A percentile compares a stretch with the other conserved stretches of the same genome.
Conservation (phyloP, 169 alveolate species). For the Plasmodium vinckei region DNA sequence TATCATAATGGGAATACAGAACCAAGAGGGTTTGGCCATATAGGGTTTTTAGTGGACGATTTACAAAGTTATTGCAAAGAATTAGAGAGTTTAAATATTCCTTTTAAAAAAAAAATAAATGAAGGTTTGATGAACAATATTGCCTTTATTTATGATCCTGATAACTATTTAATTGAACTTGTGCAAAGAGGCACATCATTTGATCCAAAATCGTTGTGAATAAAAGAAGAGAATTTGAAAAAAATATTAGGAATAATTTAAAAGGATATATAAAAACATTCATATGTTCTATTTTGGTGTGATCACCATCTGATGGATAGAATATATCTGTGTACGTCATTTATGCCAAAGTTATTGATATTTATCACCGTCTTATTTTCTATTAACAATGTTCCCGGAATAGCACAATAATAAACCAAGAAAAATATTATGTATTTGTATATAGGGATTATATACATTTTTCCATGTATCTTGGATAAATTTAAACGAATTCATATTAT, state of each 20-base stretch:
- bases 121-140: conserved; percentile 85
- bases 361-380: too few relatives aligned
- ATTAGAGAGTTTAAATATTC: conserved; percentile 68
- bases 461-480: too few relatives aligned
- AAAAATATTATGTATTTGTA: too few relatives aligned
- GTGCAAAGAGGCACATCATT: conserved; percentile 74
- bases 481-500: too few relatives aligned
- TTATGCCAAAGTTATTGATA: too few relatives aligned
- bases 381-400: too few relatives aligned
- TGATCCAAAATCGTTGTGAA: conserved; percentile 2
- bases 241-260: neutral
- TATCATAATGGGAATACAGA: conserved; percentile 82
- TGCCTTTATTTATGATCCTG: conserved; percentile 87
- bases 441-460: too few relatives aligned
- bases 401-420: too few relatives aligned
- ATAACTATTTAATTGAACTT: conserved; percentile 83
- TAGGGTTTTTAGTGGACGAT: conserved; percentile 84
- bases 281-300: too few relatives aligned
- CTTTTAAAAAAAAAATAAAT: conserved; percentile 77
- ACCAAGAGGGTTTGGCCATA: conserved; percentile 87
- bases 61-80: conserved; percentile 79
- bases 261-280: too few relatives aligned
- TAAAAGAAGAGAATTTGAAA: neutral
- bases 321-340: too few relatives aligned
- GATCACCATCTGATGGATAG: too few relatives aligned